Conservation (phyloP, 1,139 yeast genomes). For the Tardiomyces depauwii region DNA sequence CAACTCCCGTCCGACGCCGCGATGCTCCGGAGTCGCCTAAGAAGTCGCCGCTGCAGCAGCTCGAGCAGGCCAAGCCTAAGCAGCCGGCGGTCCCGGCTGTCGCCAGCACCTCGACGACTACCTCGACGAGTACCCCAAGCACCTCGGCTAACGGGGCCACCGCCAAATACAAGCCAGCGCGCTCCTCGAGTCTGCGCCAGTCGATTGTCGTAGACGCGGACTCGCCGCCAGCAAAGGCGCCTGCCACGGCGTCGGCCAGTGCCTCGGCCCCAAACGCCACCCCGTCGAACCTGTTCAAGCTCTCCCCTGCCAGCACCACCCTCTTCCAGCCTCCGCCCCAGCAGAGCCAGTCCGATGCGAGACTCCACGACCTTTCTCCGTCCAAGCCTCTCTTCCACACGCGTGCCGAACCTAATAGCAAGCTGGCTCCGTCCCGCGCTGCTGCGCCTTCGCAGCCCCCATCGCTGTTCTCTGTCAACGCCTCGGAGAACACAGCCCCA, state of each 20-base stretch:
- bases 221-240: neutral
- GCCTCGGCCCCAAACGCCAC: neutral
- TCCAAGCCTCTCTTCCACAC: neutral
- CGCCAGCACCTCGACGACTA: no score
- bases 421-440: neutral
- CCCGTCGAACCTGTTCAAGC: neutral
- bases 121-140: neutral
- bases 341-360: neutral
- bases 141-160: neutral
- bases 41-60: neutral
- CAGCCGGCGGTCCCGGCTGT: no score
- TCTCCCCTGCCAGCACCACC: neutral
- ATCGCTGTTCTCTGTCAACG: neutral
- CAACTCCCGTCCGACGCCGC: neutral
- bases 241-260: neutral
- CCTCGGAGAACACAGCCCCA: no score
- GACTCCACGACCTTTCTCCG: neutral
- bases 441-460: neutral
- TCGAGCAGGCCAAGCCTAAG: neutral
- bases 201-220: neutral
- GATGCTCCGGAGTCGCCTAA: neutral
- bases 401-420: neutral
- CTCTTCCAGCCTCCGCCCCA: neutral
- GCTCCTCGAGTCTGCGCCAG: neutral
- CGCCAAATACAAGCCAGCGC: neutral